Percentiles rank a stretch among this genome's conserved stretches.
phyloP scores from a whole-genome alignment of 2,329 filamentous ascomycete species.

The Aspergillus sp. region DNA sequence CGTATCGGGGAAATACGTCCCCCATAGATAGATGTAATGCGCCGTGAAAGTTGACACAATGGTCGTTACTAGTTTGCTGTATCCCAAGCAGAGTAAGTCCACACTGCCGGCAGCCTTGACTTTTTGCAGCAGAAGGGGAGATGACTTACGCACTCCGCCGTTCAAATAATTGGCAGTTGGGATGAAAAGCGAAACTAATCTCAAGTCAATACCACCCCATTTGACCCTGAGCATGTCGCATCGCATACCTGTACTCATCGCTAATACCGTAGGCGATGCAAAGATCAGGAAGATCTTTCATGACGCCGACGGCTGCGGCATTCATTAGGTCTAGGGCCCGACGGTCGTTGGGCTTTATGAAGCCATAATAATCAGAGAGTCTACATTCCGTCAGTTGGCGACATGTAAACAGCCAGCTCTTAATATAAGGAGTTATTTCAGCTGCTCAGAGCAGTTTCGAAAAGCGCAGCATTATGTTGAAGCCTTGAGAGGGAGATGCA shows the following conservation, averaged over 20 bases:
- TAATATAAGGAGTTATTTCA: neutral
- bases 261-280: constrained; percentile 89
- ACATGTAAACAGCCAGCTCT: neutral
- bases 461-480: neutral
- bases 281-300: constrained; percentile 81
- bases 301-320: constrained; percentile 78
- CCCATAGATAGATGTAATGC: constrained; percentile 83
- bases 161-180: constrained; percentile 79
- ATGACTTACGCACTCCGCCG: constrained; percentile 69
- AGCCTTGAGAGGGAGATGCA: constrained; percentile 3
- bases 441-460: neutral
- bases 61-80: constrained; percentile 87
- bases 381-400: constrained; percentile 45
- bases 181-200: constrained; percentile 81
- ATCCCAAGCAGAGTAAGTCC: neutral
- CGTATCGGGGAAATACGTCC: constrained; percentile 69
- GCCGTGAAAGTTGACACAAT: constrained; percentile 92
- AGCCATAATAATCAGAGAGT: constrained; percentile 78
- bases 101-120: no score
- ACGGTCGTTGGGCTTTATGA: constrained; percentile 89
- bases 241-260: constrained; percentile 72
- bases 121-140: no score
- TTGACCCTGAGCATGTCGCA: neutral
- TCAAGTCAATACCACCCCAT: neutral
- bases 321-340: constrained; percentile 94